Conservation (phyloP, 805 yeast genomes). For the Ogataea methylovora region DNA sequence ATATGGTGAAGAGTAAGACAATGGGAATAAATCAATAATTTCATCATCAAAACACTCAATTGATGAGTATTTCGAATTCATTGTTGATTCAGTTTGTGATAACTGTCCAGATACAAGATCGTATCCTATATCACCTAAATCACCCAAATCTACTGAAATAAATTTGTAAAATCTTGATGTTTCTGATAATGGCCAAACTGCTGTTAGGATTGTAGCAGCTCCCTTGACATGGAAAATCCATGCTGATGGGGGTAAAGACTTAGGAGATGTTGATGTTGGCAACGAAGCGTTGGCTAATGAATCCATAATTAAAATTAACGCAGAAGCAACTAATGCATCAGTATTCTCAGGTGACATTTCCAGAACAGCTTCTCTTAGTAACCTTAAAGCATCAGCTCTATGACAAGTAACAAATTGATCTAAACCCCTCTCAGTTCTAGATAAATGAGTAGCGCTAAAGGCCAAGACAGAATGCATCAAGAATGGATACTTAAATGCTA, state of each 20-base stretch:
- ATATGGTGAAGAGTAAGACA: conserved; percentile 76
- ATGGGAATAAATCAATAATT: conserved; percentile 80
- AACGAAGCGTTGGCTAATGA: conserved; percentile 84
- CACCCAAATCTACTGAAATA: conserved; percentile 84
- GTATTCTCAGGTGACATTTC: conserved; percentile 79
- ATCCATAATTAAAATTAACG: conserved; percentile 84
- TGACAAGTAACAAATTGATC: conserved; percentile 81
- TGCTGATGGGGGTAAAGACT: conserved; percentile 82
- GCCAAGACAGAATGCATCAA: conserved; percentile 89
- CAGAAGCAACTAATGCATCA: conserved; percentile 90
- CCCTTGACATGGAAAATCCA: conserved; percentile 98
- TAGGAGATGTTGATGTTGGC: conserved; percentile 42
- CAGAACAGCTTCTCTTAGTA: conserved; percentile 78
- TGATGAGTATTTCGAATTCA: conserved; percentile 41
- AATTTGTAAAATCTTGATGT: conserved; percentile 58
- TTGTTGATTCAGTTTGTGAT: conserved; percentile 16
- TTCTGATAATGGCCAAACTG: conserved; percentile 88
- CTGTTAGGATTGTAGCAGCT: conserved; percentile 90
- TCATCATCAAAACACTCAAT: conserved; percentile 80
- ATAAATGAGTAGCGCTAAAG: conserved; percentile 85
- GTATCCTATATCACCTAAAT: conserved; percentile 64
- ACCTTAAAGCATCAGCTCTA: conserved; percentile 76
- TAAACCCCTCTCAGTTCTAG: conserved; percentile 66
- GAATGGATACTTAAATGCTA: conserved; percentile 84
- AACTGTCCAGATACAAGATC: conserved; percentile 27